Evolutionary conservation across 2,329 filamentous ascomycete genomes (phyloP).

Genomic region (Orbilia quercus): DNA sequence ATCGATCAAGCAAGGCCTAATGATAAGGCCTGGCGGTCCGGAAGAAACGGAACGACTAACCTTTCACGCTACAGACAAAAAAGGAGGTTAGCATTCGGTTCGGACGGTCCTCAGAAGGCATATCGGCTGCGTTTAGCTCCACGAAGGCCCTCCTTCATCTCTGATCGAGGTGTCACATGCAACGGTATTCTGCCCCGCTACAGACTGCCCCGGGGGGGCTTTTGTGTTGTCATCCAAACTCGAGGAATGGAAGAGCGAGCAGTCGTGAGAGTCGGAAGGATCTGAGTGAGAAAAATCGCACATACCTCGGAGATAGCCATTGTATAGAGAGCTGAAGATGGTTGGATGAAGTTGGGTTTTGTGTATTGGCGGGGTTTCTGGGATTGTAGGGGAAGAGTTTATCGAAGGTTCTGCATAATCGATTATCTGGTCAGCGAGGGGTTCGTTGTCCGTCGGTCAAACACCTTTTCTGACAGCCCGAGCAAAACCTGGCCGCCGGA

Average conservation of each 20-base stretch:
- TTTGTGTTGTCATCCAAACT: slow-evolving; percentile 46
- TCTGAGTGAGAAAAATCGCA: slow-evolving; percentile 8
- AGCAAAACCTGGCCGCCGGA: slow-evolving; percentile 18
- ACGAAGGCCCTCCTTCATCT: slow-evolving; percentile 8
- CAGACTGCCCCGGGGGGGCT: slow-evolving; percentile 2
- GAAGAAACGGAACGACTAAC: slow-evolving; percentile 66
- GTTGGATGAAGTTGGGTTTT: slow-evolving; percentile 3
- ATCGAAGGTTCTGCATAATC: slow-evolving; percentile 56
- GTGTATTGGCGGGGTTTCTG: slow-evolving; percentile 34
- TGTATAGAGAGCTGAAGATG: slow-evolving; percentile 40
- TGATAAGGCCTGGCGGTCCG: slow-evolving; percentile 43
- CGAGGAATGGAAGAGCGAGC: slow-evolving; percentile 14
- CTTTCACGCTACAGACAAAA: slow-evolving; percentile 72
- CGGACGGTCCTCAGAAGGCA: slow-evolving; percentile 7
- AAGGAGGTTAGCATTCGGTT: slow-evolving; percentile 63
- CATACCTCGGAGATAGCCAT: slow-evolving; percentile 51
- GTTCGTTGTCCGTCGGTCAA: slow-evolving; percentile 53
- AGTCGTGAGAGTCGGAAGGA: slow-evolving; percentile 4
- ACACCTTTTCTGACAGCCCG: slow-evolving; percentile 31
- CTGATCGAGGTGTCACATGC: slow-evolving; percentile 50
- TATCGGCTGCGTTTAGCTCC: neutral
- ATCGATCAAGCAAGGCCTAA: slow-evolving; percentile 37
- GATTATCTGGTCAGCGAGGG: slow-evolving; percentile 56
- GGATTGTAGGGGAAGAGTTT: slow-evolving; percentile 31
- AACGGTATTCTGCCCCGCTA: slow-evolving; percentile 47